A percentile compares a stretch with the other conserved stretches of the same genome.
Conservation (phyloP, 192 early-diverging fungal species). For the Backusella mclennaniae region DNA sequence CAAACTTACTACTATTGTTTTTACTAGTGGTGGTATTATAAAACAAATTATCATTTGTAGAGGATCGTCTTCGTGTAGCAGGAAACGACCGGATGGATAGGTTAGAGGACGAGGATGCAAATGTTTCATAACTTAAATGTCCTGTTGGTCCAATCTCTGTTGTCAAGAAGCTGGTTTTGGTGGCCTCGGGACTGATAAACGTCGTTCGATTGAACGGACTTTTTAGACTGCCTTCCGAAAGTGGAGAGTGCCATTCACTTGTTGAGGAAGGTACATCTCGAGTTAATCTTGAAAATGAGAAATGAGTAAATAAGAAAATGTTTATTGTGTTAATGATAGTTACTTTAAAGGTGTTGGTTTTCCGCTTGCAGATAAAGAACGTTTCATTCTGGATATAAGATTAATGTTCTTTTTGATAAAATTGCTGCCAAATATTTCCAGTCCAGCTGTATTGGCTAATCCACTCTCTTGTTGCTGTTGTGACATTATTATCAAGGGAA, state of each 20-base stretch:
- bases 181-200: background rate
- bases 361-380: conserved; percentile 9
- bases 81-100: background rate
- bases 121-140: conserved; percentile 5
- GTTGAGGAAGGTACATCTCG: background rate
- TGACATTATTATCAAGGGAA: background rate
- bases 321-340: background rate
- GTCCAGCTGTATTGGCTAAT: background rate
- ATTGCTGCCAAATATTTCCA: conserved; percentile 4
- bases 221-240: background rate
- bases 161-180: background rate
- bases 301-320: background rate
- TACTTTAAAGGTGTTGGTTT: conserved; percentile 24
- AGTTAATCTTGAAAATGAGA: background rate
- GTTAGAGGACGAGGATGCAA: conserved; percentile 8
- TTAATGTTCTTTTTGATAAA: background rate
- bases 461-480: background rate
- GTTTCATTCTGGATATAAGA: conserved; percentile 13
- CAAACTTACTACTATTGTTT: background rate
- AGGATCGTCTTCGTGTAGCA: background rate
- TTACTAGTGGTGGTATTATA: background rate
- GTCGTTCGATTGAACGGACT: conserved; percentile 1
- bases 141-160: background rate
- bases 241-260: background rate
- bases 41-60: background rate